Base-by-base conservation (phyloP, 805 yeast species). In the Kluyveromyces aestuarii region DNA sequence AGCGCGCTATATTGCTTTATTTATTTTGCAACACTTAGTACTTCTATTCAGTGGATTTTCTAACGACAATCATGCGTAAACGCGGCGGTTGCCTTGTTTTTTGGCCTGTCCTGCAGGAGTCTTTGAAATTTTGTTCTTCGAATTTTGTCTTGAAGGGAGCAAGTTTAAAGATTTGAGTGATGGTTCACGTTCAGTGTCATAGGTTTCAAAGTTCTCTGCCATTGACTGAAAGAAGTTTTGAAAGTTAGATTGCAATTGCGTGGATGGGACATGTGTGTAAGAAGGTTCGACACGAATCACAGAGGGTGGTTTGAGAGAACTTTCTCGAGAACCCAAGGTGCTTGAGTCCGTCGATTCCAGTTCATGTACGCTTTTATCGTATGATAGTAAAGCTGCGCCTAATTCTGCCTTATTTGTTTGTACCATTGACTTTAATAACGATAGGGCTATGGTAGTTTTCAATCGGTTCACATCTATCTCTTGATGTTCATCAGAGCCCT, bases 171-270 rank as follows among this genome's bases (percentile, higher is more conserved):
- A n/a, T 35, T 38, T 42, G n/a, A 14, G 11, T 10, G 37, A 16
- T 14, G 45, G 39, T 13, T 30, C 33, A n/a, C 45, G 44, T 41
- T 54, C 49, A 10, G 57, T 45, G 48, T 59, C 64, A 47, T 57
- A 60, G 8, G 56, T 53, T 47, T 62, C 66, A 47, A 61, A 61
- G 44, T 58, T 57, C 40, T 61, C 66, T 2, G 62, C 63, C 49
- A 59, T 53, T 18, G 52, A 44, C 44, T 58, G 58, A 50, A 63
- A 63, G 49, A 61, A 62, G n/a, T 48, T 48, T 27, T 61, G 58
- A 41, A 59, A 62, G 46, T 61, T 62, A 19, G 57, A 41, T 14
- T 54, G 48, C 9, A 61, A 45, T 47, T 56, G 64, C 14, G 47
- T 41, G 8, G 53, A 48, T 6, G 53, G 45, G 16, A 48, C 18